These are phyloP conservation scores for Hericium alpestre DNA, from an alignment of 768 basidiomycete species.

Conservation along the genomic window DNA sequence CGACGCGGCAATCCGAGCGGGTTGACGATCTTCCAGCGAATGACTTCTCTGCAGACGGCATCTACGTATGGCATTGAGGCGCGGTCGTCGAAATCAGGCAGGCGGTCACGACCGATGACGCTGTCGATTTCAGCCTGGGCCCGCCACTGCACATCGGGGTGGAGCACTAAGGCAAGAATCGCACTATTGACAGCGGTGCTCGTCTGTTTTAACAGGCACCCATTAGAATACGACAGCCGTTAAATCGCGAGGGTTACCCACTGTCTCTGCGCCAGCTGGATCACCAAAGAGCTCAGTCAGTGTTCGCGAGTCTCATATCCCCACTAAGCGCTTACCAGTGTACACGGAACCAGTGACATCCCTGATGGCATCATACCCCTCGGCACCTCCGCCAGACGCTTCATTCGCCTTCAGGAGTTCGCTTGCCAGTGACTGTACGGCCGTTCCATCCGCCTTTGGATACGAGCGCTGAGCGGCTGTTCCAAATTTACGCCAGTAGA, in stretches of 20 bases:
- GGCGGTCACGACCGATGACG: slow-evolving; percentile 6
- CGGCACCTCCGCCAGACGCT: neutral
- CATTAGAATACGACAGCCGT: too few species aligned
- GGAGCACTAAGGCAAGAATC: neutral
- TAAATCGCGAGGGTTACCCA: neutral
- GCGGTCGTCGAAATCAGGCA: slow-evolving; percentile 6
- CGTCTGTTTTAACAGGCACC: neutral
- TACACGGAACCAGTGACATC: neutral
- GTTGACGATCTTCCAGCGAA: slow-evolving; percentile 2
- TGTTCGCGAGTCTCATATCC: neutral
- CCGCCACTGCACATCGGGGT: slow-evolving; percentile 1
- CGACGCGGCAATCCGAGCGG: slow-evolving; percentile 11
- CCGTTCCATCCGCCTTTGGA: neutral
- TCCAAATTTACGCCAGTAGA: neutral
- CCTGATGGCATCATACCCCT: neutral
- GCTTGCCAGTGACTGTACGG: neutral
- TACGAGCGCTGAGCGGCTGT: neutral
- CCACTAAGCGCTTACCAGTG: neutral
- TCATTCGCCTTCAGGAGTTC: neutral
- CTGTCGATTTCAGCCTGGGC: slow-evolving; percentile 12
- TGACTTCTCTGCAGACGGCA: slow-evolving; percentile 1
- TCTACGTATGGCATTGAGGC: slow-evolving; percentile 2
- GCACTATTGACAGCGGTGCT: neutral
- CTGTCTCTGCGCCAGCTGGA: neutral
- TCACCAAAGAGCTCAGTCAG: too few species aligned